Evolutionary conservation across 2,329 filamentous ascomycete species (phyloP).

Genomic region (Fusarium protoensiforme): DNA sequence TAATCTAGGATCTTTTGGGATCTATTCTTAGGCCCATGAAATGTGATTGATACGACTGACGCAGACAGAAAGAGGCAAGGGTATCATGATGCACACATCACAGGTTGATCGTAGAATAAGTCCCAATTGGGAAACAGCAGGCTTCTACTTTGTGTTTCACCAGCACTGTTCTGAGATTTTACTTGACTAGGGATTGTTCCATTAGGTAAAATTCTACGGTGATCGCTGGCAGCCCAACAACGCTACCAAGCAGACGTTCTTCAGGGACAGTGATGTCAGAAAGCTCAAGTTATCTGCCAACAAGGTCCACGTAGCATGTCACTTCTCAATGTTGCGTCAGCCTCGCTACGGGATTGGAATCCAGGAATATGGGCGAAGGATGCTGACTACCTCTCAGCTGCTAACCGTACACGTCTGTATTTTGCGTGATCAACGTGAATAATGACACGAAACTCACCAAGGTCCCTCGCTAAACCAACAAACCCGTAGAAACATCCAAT

Average conservation of each 20-base stretch:
- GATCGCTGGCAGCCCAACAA: neutral
- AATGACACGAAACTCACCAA: neutral
- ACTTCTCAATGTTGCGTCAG: neutral
- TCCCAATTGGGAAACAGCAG: neutral
- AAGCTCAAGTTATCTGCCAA: neutral
- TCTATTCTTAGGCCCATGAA: neutral
- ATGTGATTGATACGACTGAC: neutral
- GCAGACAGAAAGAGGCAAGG: too few species aligned
- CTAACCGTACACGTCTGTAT: neutral
- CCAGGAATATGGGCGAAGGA: neutral
- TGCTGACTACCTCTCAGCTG: neutral
- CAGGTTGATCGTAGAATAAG: neutral
- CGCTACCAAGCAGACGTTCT: neutral
- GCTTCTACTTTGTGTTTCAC: neutral
- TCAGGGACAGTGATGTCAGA: neutral
- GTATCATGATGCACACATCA: neutral
- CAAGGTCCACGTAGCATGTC: neutral
- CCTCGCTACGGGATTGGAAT: neutral
- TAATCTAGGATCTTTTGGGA: neutral
- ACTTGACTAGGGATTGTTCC: neutral
- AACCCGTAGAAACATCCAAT: neutral
- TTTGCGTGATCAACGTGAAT: neutral
- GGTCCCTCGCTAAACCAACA: neutral
- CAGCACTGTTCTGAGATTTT: neutral
- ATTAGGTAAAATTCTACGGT: neutral